Evolutionary conservation across 108 stramenopile genomes (phyloP).

Genomic region (Pseudonitzschia pungens): DNA sequence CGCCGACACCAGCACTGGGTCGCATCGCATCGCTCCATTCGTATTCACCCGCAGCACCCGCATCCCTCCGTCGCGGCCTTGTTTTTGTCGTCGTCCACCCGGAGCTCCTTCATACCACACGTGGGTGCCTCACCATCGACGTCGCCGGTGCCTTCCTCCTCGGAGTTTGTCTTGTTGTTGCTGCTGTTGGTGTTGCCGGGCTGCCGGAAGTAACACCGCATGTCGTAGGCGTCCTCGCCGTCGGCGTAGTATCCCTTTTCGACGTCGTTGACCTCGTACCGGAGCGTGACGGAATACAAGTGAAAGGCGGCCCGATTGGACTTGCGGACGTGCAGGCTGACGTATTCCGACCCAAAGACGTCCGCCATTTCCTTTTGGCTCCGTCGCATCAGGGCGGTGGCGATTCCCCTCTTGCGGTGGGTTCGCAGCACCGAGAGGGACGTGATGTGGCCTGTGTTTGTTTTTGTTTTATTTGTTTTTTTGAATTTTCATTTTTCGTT

Average conservation of each 20-base stretch:
- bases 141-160: too few species aligned
- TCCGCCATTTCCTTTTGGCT: slow-evolving; percentile 91
- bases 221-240: slow-evolving; percentile 99
- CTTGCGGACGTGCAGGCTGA: slow-evolving; percentile 96
- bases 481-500: too few species aligned
- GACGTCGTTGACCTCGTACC: slow-evolving; percentile 92
- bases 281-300: slow-evolving; percentile 92
- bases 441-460: slow-evolving; percentile 92
- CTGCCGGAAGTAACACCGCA: slow-evolving; percentile 64
- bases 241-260: slow-evolving; percentile 99
- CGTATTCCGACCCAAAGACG: slow-evolving; percentile 93
- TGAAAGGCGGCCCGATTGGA: slow-evolving; percentile 97
- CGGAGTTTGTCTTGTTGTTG: neutral
- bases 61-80: neutral
- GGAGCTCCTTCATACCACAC: neutral
- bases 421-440: slow-evolving; percentile 93
- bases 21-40: too few species aligned
- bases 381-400: slow-evolving; percentile 89
- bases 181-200: too few species aligned
- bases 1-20: too few species aligned
- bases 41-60: too few species aligned
- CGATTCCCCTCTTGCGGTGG: slow-evolving; percentile 93
- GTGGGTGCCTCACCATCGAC: too few species aligned
- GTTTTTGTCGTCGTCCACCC: neutral
- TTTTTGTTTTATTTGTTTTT: too few species aligned